Evolutionary conservation across 148 eudicot species (phyloP).

Genomic region (Linanthus parryae): DNA sequence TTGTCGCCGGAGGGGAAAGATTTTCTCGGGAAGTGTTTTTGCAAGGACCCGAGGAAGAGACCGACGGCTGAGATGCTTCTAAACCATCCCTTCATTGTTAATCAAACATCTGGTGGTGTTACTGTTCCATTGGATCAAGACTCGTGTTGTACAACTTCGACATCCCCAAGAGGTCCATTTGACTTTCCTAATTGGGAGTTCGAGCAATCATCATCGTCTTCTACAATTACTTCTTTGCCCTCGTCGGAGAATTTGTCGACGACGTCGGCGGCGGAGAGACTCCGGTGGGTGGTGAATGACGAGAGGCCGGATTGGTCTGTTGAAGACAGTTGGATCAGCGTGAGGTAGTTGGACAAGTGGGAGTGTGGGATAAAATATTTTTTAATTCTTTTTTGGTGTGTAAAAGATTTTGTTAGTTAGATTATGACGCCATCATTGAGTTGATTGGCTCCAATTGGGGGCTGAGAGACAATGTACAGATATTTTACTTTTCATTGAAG

Average conservation of each 20-base stretch:
- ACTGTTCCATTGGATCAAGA: conserved; percentile 6
- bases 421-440: too few species aligned
- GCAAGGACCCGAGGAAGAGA: conserved; percentile 30
- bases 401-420: too few species aligned
- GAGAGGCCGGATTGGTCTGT: conserved; percentile 25
- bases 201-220: background rate
- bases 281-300: conserved; percentile 16
- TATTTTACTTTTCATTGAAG: too few species aligned
- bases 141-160: conserved; percentile 5
- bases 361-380: too few species aligned
- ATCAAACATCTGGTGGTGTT: conserved; percentile 14
- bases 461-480: too few species aligned
- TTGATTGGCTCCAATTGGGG: too few species aligned
- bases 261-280: conserved; percentile 20
- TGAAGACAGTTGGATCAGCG: conserved; percentile 25
- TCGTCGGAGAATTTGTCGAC: conserved; percentile 7
- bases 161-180: conserved; percentile 67
- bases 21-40: conserved; percentile 33
- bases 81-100: conserved; percentile 46
- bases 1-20: conserved; percentile 39
- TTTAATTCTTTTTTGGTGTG: too few species aligned
- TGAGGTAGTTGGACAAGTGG: too few species aligned
- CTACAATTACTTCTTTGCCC: conserved; percentile 11
- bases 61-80: conserved; percentile 56
- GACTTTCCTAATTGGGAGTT: conserved; percentile 56